phyloP scores from a whole-genome alignment of 148 eudicot genomes.

The Diospyros lotus region DNA sequence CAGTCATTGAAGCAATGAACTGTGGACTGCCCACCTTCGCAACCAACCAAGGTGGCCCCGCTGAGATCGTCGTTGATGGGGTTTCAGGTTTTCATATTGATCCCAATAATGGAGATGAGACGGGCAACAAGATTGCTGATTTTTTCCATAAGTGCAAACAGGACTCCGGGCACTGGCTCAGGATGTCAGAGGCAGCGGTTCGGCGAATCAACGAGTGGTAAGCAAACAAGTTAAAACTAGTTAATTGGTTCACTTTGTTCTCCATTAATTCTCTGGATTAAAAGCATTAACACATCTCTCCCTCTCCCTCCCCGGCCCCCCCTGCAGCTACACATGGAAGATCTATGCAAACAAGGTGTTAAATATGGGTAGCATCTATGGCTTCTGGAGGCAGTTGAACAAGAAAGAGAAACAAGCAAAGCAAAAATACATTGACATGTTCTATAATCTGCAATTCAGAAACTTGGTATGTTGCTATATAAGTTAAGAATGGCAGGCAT shows the following conservation, averaged over 20 bases:
- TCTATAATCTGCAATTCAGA: constrained; percentile 74
- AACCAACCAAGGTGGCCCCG: constrained; percentile 94
- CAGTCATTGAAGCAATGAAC: constrained; percentile 96
- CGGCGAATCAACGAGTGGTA: constrained; percentile 86
- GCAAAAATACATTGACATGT: constrained; percentile 77
- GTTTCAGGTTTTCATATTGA: constrained; percentile 84
- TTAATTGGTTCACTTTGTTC: not conserved
- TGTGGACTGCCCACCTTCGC: constrained; percentile 94
- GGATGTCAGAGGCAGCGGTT: constrained; percentile 56
- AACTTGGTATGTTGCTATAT: constrained; percentile 50
- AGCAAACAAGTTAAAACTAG: not conserved
- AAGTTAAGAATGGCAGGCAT: not conserved
- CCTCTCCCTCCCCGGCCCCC: not conserved
- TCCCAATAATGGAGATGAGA: constrained; percentile 70
- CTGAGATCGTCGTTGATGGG: constrained; percentile 87
- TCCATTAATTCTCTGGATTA: not conserved
- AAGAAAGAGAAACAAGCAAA: constrained; percentile 78
- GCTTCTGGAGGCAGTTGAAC: constrained; percentile 71
- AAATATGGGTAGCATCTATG: constrained; percentile 79
- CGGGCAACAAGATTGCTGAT: constrained; percentile 79
- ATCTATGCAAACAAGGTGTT: constrained; percentile 86
- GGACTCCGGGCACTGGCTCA: constrained; percentile 58
- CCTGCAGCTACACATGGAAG: constrained; percentile 94
- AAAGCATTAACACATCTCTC: too few species aligned
- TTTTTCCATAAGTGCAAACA: constrained; percentile 73